Conservation (phyloP, 371 early-diverging fungal genomes). For the Mortierella sp. region DNA sequence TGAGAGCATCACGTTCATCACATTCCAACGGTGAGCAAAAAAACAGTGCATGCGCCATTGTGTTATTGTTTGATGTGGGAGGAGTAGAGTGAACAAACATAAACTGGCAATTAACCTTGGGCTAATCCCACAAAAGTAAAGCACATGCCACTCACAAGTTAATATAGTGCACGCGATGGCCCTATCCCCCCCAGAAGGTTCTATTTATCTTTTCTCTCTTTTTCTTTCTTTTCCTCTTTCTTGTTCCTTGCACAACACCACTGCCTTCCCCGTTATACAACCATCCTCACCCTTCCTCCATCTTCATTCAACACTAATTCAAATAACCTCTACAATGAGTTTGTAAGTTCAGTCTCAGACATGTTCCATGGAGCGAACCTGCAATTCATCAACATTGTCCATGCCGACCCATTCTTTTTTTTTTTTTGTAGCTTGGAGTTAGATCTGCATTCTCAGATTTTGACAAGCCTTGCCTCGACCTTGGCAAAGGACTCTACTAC, state of each 20-base stretch:
- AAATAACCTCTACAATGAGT: slow-evolving; percentile 19
- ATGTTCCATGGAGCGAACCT: neutral
- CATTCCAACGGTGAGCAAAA: neutral
- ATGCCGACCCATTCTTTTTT: neutral
- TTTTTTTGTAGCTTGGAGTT: slow-evolving; percentile 26
- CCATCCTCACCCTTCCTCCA: neutral
- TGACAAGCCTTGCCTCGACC: slow-evolving; percentile 53
- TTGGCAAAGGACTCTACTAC: slow-evolving; percentile 53
- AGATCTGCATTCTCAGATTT: slow-evolving; percentile 55
- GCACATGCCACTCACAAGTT: slow-evolving; percentile 1
- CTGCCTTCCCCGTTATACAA: neutral
- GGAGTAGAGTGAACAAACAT: neutral
- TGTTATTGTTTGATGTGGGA: neutral
- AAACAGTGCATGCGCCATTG: neutral
- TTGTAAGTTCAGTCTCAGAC: slow-evolving; percentile 27
- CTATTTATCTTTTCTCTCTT: neutral
- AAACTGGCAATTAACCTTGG: neutral
- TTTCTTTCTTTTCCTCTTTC: neutral
- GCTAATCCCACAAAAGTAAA: neutral
- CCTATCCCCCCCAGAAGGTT: neutral
- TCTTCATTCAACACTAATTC: neutral
- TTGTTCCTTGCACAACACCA: neutral
- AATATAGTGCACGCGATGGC: neutral
- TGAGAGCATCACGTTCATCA: slow-evolving; percentile 6
- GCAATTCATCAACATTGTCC: neutral